These are phyloP conservation scores for Metarhizium brunneum DNA, from an alignment of 2,329 filamentous ascomycete genomes.

Conservation along the genomic window DNA sequence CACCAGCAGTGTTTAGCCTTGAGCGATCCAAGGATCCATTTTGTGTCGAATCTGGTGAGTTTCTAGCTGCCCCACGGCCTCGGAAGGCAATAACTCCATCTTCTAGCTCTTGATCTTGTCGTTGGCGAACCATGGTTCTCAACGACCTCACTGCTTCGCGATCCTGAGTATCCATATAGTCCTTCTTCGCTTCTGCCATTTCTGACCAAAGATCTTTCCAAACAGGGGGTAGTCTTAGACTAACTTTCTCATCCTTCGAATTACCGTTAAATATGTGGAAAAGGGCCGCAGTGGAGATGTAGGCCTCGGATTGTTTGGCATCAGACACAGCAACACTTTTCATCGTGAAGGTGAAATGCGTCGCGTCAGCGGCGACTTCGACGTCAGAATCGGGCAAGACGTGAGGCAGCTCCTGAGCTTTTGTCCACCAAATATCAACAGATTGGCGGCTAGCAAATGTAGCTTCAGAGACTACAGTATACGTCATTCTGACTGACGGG, in stretches of 20 bases:
- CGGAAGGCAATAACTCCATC: slow-evolving; percentile 72
- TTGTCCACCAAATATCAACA: slow-evolving; percentile 70
- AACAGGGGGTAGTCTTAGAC: slow-evolving; percentile 63
- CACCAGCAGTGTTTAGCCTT: slow-evolving; percentile 26
- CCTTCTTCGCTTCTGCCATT: slow-evolving; percentile 61
- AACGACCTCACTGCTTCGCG: slow-evolving; percentile 59
- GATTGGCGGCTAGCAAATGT: slow-evolving; percentile 69
- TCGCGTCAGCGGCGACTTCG: slow-evolving; percentile 36
- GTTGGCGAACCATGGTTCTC: slow-evolving; percentile 58
- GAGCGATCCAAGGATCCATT: slow-evolving; percentile 35
- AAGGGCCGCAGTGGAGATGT: slow-evolving; percentile 69
- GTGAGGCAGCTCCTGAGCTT: slow-evolving; percentile 48
- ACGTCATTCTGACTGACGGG: slow-evolving; percentile 55
- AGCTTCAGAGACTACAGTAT: slow-evolving; percentile 61
- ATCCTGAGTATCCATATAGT: slow-evolving; percentile 59
- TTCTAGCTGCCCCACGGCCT: slow-evolving; percentile 41
- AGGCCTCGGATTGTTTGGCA: slow-evolving; percentile 75
- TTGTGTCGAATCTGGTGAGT: slow-evolving; percentile 37
- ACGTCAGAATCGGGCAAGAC: slow-evolving; percentile 26
- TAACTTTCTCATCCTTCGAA: slow-evolving; percentile 77
- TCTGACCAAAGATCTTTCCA: slow-evolving; percentile 87
- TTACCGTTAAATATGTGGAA: slow-evolving; percentile 74
- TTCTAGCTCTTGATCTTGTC: slow-evolving; percentile 59
- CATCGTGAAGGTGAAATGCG: slow-evolving; percentile 63
- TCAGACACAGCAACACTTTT: slow-evolving; percentile 63